Base-by-base conservation (phyloP, 768 basidiomycete species). In the Neoboletus brunneissimus region DNA sequence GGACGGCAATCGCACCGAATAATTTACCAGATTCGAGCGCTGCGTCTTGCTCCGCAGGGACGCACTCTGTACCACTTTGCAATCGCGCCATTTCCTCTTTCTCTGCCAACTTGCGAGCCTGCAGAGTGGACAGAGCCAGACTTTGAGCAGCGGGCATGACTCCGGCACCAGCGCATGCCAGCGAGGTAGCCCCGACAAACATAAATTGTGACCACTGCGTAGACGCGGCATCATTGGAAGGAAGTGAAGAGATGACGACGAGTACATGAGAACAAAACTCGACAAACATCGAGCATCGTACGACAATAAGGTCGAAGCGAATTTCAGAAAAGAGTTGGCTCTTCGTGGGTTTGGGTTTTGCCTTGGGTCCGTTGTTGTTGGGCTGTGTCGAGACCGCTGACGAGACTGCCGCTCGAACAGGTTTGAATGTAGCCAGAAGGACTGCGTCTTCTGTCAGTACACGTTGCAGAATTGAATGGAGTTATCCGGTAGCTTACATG, bases 1-100 rank as follows among this genome's bases (percentile, higher is more conserved):
- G 66, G 16, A 88, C 81, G 3, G 87, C 84, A 54, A 91, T 74
- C 1, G 87, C 87, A 15, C 88, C 88, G 53, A 91, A 89, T 37
- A 91, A 65, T 22, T 82, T 77, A 0, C 89, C 89, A 1, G 65
- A 61, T 38, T 73, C 67, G 29, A 63, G 67, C 57, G 81, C 77
- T 22, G 73, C 70, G 35, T 67, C 67, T 58, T 64, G 56, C 16
- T 60, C 59, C n/a, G 16, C 45, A 25, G 41, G 10, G 11, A 11
- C 18, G 9, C 46, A 47, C 18, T 44, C 62, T 20, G 42, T 2
- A 20, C 43, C 45, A 18, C 54, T 55, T 20, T 41, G 63, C 31
- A 55, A 20, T 22, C 55, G 67, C 27, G 51, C 76, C 61, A 31
- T 77, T 68, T 37, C 79, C 77, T 68, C 82, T 27, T 65, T 60